A percentile compares a stretch with the other conserved stretches of the same genome.
phyloP scores from a whole-genome alignment of 768 basidiomycete species.

The Suillus subalutaceus region DNA sequence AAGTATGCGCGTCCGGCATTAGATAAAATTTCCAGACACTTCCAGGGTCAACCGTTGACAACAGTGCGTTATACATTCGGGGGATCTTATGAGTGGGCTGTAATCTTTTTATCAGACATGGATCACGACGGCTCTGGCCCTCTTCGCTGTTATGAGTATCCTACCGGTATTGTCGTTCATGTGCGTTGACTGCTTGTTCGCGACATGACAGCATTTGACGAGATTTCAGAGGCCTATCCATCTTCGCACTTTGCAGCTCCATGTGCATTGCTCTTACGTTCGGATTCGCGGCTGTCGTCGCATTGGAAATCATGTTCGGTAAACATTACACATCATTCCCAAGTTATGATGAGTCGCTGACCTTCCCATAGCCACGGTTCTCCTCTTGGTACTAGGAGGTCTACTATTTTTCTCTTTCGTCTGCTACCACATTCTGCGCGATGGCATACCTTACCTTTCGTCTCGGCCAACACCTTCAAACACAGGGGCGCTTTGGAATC shows the following conservation, averaged over 20 bases:
- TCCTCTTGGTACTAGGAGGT: slow-evolving; percentile 35
- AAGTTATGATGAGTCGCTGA: slow-evolving; percentile 6
- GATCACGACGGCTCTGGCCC: slow-evolving; percentile 24
- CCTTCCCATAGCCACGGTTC: slow-evolving; percentile 33
- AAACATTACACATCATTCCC: neutral
- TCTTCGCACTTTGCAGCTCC: slow-evolving; percentile 40
- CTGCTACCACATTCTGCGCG: slow-evolving; percentile 33
- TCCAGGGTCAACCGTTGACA: slow-evolving; percentile 26
- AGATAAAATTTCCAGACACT: slow-evolving; percentile 19
- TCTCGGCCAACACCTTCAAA: slow-evolving; percentile 38
- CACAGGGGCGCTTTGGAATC: slow-evolving; percentile 35
- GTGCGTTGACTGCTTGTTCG: slow-evolving; percentile 31
- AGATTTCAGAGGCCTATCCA: slow-evolving; percentile 31
- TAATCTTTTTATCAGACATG: slow-evolving; percentile 38
- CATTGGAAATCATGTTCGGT: slow-evolving; percentile 35
- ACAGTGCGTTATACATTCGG: slow-evolving; percentile 22
- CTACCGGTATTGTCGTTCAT: slow-evolving; percentile 40
- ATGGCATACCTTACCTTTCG: slow-evolving; percentile 36
- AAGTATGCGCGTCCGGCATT: slow-evolving; percentile 47
- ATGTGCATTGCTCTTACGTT: slow-evolving; percentile 40
- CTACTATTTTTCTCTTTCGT: slow-evolving; percentile 37
- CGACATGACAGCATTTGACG: slow-evolving; percentile 15
- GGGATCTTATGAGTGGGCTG: slow-evolving; percentile 9
- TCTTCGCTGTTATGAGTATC: slow-evolving; percentile 41
- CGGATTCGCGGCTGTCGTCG: slow-evolving; percentile 35